Percentiles rank a stretch among this genome's conserved stretches.
These are phyloP conservation scores for Penicillium sp. DNA, from an alignment of 2,329 filamentous ascomycete genomes.

Conservation along the genomic window DNA sequence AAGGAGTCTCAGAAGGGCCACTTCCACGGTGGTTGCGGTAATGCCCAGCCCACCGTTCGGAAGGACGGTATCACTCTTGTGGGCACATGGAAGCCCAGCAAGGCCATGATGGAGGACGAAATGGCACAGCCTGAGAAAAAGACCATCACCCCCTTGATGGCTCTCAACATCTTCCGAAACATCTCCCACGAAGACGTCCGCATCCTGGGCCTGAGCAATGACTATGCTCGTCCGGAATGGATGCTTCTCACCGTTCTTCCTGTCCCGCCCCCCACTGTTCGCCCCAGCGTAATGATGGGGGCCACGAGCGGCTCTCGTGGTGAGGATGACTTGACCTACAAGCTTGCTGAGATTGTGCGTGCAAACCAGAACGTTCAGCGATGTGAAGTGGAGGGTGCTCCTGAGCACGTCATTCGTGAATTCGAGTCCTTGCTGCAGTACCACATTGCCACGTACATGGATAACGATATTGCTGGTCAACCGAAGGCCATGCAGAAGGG, in stretches of 20 bases:
- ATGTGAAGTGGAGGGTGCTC: conserved; percentile 86
- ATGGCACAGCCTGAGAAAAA: conserved; percentile 73
- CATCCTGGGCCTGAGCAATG: conserved; percentile 86
- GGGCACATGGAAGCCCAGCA: conserved; percentile 68
- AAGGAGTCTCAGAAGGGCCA: conserved; percentile 58
- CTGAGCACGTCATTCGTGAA: conserved; percentile 84
- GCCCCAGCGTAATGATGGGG: conserved; percentile 95
- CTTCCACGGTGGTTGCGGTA: conserved; percentile 88
- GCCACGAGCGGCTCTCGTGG: conserved; percentile 88
- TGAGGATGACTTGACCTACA: conserved; percentile 99
- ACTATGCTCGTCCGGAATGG: conserved; percentile 97
- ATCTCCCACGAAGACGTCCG: conserved; percentile 78
- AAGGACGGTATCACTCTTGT: conserved; percentile 82
- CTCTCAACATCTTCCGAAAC: conserved; percentile 79
- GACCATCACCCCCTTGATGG: conserved; percentile 77
- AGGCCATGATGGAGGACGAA: conserved; percentile 68
- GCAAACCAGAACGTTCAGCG: conserved; percentile 93
- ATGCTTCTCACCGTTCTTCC: conserved; percentile 95
- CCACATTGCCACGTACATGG: conserved; percentile 99
- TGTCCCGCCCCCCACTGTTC: conserved; percentile 91
- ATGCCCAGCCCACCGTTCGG: conserved; percentile 81
- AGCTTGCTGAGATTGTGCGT: conserved; percentile 95
- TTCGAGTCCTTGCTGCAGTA: conserved; percentile 93
- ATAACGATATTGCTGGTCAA: conserved; percentile 96
- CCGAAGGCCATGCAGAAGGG: conserved; percentile 96